Percentiles rank a stretch among this genome's conserved stretches.
phyloP scores from a whole-genome alignment of 805 yeast species.

The Blastobotrys peoriensis region DNA sequence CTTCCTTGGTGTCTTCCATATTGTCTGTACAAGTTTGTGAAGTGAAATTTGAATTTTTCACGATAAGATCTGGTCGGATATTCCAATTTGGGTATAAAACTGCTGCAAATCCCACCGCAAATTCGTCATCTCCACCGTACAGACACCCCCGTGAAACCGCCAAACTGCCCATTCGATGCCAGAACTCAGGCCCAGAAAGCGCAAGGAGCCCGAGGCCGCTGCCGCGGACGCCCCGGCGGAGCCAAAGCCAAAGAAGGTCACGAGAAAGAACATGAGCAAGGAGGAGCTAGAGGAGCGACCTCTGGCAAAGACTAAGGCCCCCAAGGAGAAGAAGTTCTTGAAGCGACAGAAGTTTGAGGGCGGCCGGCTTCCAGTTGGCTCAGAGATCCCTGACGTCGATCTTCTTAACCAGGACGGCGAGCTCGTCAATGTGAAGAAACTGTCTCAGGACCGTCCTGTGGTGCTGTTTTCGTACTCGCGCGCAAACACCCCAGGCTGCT shows the following conservation, averaged over 20 bases:
- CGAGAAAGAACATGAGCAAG: too few relatives aligned
- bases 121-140: too few relatives aligned
- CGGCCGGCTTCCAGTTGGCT: constrained; percentile 45
- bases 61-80: too few relatives aligned
- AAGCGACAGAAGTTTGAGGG: constrained; percentile 4
- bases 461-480: constrained; percentile 71
- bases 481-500: constrained; percentile 95
- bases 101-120: too few relatives aligned
- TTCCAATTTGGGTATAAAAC: too few relatives aligned
- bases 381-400: constrained; percentile 56
- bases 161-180: too few relatives aligned
- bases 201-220: constrained; percentile 10
- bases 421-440: constrained; percentile 43
- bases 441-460: constrained; percentile 37
- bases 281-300: constrained; percentile 7
- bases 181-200: too few relatives aligned
- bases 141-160: too few relatives aligned
- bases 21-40: too few relatives aligned
- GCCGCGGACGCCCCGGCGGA: constrained; percentile 5
- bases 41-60: too few relatives aligned
- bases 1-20: too few relatives aligned
- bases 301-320: constrained; percentile 7
- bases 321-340: constrained; percentile 20
- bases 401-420: constrained; percentile 67
- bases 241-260: constrained; percentile 7